Evolutionary conservation across 768 basidiomycete species (phyloP).

Genomic region (Rhizopogon salebrosus): DNA sequence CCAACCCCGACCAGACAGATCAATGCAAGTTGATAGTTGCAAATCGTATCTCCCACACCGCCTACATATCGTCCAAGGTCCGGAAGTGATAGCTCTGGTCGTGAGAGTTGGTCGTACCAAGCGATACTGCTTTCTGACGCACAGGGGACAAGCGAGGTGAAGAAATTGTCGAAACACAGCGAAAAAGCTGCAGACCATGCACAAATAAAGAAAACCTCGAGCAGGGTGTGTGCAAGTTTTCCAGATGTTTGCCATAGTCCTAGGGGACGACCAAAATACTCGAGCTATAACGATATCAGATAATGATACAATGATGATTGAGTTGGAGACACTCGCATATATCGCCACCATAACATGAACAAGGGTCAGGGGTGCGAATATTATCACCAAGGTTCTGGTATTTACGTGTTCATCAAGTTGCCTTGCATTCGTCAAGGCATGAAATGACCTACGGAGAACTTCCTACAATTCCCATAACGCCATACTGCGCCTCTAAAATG

Average conservation of each 20-base stretch:
- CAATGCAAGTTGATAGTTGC: slow-evolving; percentile 71
- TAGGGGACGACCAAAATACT: slow-evolving; percentile 88
- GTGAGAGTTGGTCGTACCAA: slow-evolving; percentile 74
- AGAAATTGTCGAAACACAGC: slow-evolving; percentile 87
- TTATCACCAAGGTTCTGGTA: slow-evolving; percentile 70
- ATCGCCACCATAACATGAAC: slow-evolving; percentile 82
- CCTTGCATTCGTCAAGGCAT: background rate
- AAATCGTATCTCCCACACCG: slow-evolving; percentile 53
- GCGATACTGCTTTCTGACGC: slow-evolving; percentile 49
- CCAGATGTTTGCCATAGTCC: slow-evolving; percentile 89
- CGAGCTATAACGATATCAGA: slow-evolving; percentile 48
- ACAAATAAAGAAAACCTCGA: slow-evolving; percentile 88
- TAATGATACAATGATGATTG: slow-evolving; percentile 8
- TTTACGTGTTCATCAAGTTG: background rate
- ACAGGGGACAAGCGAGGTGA: slow-evolving; percentile 81
- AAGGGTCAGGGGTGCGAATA: slow-evolving; percentile 79
- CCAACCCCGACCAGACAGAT: slow-evolving; percentile 76
- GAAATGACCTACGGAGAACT: slow-evolving; percentile 63
- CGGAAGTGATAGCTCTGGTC: slow-evolving; percentile 21
- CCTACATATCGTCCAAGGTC: slow-evolving; percentile 38
- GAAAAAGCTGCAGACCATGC: slow-evolving; percentile 90
- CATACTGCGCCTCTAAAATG: slow-evolving; percentile 41
- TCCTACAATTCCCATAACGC: slow-evolving; percentile 68
- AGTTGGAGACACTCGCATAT: slow-evolving; percentile 51
- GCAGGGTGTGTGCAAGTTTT: slow-evolving; percentile 81